phyloP scores from a whole-genome alignment of 164 flowering plant genomes.

The Sextonia rubra region DNA sequence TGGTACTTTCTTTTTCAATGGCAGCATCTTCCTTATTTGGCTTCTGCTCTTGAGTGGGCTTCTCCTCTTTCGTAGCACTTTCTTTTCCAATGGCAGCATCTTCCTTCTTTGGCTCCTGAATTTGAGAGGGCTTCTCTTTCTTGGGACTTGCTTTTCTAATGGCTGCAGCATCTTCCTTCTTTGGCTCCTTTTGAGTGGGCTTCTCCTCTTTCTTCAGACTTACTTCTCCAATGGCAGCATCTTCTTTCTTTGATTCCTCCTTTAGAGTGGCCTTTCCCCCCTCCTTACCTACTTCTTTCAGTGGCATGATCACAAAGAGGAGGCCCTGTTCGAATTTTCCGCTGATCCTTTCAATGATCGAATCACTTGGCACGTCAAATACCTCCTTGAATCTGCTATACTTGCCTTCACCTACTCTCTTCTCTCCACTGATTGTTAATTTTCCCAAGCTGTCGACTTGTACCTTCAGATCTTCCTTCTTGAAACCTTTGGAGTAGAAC shows the following conservation, averaged over 20 bases:
- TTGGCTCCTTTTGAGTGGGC: constrained; percentile 1
- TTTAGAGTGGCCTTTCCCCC: background rate
- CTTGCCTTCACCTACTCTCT: constrained; percentile 12
- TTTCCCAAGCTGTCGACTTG: constrained; percentile 21
- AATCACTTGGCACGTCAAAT: constrained; percentile 32
- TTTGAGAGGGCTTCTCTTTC: background rate
- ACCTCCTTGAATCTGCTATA: constrained; percentile 21
- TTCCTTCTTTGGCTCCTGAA: constrained; percentile 6
- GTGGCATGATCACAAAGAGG: constrained; percentile 47
- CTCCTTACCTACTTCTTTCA: constrained; percentile 8
- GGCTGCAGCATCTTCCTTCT: constrained; percentile 4
- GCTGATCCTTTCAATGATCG: constrained; percentile 27
- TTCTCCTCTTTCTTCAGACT: background rate
- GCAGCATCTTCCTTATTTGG: constrained; percentile 11
- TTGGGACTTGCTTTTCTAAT: too few species aligned
- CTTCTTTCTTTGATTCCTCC: background rate
- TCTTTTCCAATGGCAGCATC: background rate
- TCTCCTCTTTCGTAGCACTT: background rate
- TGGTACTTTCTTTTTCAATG: background rate
- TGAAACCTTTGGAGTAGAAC: constrained; percentile 22
- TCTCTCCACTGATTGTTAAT: constrained; percentile 25
- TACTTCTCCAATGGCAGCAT: too few species aligned
- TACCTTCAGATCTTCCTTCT: constrained; percentile 30
- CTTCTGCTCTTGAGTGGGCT: background rate
- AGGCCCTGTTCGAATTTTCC: constrained; percentile 39